Base-by-base conservation (phyloP, 2,329 filamentous ascomycete species). In the Pyricularia sp. region DNA sequence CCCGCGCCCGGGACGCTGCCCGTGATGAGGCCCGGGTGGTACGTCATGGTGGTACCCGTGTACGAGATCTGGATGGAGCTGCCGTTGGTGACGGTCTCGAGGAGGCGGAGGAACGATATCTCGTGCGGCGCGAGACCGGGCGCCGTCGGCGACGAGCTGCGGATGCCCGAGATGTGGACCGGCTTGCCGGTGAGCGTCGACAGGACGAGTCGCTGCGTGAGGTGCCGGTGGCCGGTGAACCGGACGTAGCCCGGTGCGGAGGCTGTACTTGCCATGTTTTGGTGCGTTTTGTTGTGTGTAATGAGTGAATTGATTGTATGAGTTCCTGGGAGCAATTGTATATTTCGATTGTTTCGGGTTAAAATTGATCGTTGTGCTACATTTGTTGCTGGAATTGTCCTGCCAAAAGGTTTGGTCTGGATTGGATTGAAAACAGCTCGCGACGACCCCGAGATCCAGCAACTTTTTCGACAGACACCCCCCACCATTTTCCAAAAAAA, bases 31-130 rank as follows among this genome's bases (percentile, higher is more conserved):
- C 95, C 95, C 0, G 95, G 95, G 72, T 92, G 91, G 81, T 96
- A 99, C 55, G 94, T 90, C 69, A 99, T 87, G 0, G 93, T 94
- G 0, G 95, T 98, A 77, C 95, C 95, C 1, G 93, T 97, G 81
- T 97, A 95, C 12, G 93, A 97, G 74, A 99, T 97, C 76, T 97
- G 94, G 81, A 98, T 93, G 69, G 91, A 89, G 69, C 92, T 92
- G 80, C 95, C 95, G 83, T 99, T 99, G 76, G 95, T 99, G 75
- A 99, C 86, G 73, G 92, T 87, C 79, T 98, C 95, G 76, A 99
- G 89, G 23, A 99, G 91, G 69, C 95, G 94, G 36, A 99, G 86
- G 79, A 99, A 94, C 65, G 95, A 98, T 75, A 98, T 90, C 81
- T 99, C 95, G 82, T 97, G 91, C 66, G 93, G 90, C 68, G 92